A percentile compares a stretch with the other conserved stretches of the same genome.
phyloP scores from a whole-genome alignment of 2,329 filamentous ascomycete genomes.

The Penicillium sp. region DNA sequence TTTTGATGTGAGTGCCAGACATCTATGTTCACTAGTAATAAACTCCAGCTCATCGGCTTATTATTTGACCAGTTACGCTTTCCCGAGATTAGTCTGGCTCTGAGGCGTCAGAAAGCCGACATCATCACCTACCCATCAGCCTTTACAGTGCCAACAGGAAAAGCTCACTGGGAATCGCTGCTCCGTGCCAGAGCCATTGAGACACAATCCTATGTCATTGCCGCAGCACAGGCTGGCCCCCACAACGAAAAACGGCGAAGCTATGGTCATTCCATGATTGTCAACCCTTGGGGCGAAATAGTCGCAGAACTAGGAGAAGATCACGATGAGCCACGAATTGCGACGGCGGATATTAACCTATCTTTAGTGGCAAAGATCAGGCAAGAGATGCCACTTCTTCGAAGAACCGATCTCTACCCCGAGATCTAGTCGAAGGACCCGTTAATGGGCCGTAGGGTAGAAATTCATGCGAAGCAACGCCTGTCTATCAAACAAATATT shows the following conservation, averaged over 20 bases:
- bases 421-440: slow-evolving; percentile 34
- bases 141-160: slow-evolving; percentile 83
- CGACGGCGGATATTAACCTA: slow-evolving; percentile 56
- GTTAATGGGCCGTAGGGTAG: not conserved
- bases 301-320: slow-evolving; percentile 61
- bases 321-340: slow-evolving; percentile 47
- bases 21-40: not conserved
- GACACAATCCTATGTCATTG: slow-evolving; percentile 82
- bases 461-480: not conserved
- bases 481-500: not conserved
- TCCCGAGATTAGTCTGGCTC: slow-evolving; percentile 68
- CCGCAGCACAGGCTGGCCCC: slow-evolving; percentile 75
- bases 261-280: slow-evolving; percentile 82
- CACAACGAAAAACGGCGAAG: slow-evolving; percentile 76
- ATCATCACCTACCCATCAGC: slow-evolving; percentile 85
- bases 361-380: slow-evolving; percentile 53
- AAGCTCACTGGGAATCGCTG: slow-evolving; percentile 80
- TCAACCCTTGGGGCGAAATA: slow-evolving; percentile 84
- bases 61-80: slow-evolving; percentile 62
- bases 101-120: slow-evolving; percentile 68
- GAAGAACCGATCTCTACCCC: slow-evolving; percentile 54
- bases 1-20: slow-evolving; percentile 64
- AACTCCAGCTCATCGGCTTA: not conserved
- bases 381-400: slow-evolving; percentile 57
- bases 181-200: slow-evolving; percentile 82